Percentiles rank a stretch among this genome's conserved stretches.
Evolutionary conservation across 2,329 filamentous ascomycete species (phyloP).

Genomic region (Dactylellina drechsleri): DNA sequence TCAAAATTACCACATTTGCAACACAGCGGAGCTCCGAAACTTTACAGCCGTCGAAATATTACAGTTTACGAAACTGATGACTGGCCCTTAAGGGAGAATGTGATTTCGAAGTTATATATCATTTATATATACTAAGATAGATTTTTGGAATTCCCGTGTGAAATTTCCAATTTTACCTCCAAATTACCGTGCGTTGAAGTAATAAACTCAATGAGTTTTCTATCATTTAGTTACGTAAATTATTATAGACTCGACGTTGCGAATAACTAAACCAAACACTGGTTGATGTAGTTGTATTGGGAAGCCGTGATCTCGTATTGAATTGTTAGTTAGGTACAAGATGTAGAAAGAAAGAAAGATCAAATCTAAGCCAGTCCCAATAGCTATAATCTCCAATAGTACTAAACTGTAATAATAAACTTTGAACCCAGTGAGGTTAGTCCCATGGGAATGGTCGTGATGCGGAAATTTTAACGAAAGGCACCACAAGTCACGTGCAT

Average conservation of each 20-base stretch:
- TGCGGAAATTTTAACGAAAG: no score
- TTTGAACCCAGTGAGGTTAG: no score
- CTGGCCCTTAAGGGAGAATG: neutral
- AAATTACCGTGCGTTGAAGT: neutral
- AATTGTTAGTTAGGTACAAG: no score
- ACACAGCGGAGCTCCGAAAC: conserved; percentile 4
- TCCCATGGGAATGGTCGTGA: no score
- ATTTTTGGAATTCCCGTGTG: neutral
- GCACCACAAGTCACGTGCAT: no score
- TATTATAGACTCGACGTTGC: conserved; percentile 2
- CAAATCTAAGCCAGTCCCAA: no score
- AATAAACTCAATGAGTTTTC: neutral
- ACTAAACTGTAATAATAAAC: no score
- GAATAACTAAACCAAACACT: no score
- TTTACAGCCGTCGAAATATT: conserved; percentile 8
- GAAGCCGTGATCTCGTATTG: no score
- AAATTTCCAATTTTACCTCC: neutral
- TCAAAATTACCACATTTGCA: conserved; percentile 2
- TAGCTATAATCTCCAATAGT: no score
- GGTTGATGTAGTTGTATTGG: no score
- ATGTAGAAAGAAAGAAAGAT: no score
- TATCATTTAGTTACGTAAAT: neutral
- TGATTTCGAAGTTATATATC: neutral
- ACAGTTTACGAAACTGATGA: conserved; percentile 8
- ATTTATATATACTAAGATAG: neutral